Percentiles rank a stretch among this genome's conserved stretches.
Evolutionary conservation across 352 stramenopile species (phyloP).

Genomic region (Porosira glacialis): DNA sequence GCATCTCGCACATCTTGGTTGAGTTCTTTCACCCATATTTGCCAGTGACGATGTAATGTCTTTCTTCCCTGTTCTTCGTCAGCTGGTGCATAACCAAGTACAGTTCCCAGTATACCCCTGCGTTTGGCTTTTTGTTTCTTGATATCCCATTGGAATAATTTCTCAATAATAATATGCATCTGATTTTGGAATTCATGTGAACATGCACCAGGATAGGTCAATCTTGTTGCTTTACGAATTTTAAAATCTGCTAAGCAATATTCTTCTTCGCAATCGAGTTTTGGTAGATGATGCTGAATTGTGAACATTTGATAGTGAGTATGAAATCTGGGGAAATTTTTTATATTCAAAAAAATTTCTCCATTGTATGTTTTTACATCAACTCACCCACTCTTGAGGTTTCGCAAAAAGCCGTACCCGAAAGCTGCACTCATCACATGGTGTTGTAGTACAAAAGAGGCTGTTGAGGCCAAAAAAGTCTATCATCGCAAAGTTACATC

Average conservation of each 20-base stretch:
- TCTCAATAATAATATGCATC: slow-evolving; percentile 17
- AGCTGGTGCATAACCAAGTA: slow-evolving; percentile 1
- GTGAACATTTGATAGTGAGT: not conserved
- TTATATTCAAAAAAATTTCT: not conserved
- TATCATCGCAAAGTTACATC: not conserved
- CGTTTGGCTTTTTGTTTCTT: slow-evolving; percentile 3
- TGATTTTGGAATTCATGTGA: slow-evolving; percentile 8
- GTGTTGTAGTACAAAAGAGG: not conserved
- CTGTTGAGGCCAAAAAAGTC: not conserved
- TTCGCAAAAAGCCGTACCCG: not conserved
- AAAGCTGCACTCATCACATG: slow-evolving; percentile 1
- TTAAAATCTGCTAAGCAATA: slow-evolving; percentile 10
- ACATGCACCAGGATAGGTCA: slow-evolving; percentile 21
- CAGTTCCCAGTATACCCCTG: slow-evolving; percentile 13
- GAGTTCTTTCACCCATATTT: slow-evolving; percentile 15
- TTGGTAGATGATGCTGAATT: slow-evolving; percentile 4
- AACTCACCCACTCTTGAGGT: not conserved
- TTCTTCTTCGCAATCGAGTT: not conserved
- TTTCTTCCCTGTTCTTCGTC: slow-evolving; percentile 29
- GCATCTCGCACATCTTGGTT: not conserved
- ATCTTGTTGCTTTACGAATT: slow-evolving; percentile 5
- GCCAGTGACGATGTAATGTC: slow-evolving; percentile 16
- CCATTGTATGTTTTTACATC: not conserved
- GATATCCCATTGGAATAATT: slow-evolving; percentile 14
- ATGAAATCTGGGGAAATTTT: not conserved